Conservation (phyloP, 208 protist genomes). For the Acanthamoeba castellanii region DNA sequence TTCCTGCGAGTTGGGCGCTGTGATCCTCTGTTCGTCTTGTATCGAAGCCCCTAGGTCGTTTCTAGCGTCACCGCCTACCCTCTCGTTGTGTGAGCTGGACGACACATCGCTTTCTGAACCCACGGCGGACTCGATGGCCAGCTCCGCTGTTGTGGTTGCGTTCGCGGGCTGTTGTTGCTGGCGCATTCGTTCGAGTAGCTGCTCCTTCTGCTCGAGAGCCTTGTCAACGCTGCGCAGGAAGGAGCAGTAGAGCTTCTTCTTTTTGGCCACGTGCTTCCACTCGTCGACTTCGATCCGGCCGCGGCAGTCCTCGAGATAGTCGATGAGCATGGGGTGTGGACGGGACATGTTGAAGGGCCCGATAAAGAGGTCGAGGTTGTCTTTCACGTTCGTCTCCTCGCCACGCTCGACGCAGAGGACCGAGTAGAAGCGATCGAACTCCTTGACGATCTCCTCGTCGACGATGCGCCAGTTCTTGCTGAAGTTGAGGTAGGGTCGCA, state of each 20-base stretch:
- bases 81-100: no score
- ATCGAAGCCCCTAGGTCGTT: no score
- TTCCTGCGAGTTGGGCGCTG: no score
- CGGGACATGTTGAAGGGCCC: slow-evolving; percentile 13
- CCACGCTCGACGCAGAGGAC: neutral
- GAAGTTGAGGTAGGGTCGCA: slow-evolving; percentile 34
- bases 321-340: neutral
- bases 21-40: no score
- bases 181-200: neutral
- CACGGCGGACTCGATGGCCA: no score
- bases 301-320: slow-evolving; percentile 27
- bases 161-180: neutral
- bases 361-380: neutral
- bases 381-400: neutral
- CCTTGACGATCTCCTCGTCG: slow-evolving; percentile 21
- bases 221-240: neutral
- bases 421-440: slow-evolving; percentile 14
- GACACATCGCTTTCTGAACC: no score
- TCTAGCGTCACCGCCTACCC: no score
- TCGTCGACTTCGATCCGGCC: neutral
- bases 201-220: neutral
- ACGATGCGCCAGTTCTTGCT: slow-evolving; percentile 30
- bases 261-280: neutral
- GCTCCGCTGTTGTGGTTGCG: neutral
- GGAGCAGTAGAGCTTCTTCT: neutral